Evolutionary conservation across 768 basidiomycete genomes (phyloP), one percentile per base, ranked within the genome.

Genomic region (Baorangia bicolor): DNA sequence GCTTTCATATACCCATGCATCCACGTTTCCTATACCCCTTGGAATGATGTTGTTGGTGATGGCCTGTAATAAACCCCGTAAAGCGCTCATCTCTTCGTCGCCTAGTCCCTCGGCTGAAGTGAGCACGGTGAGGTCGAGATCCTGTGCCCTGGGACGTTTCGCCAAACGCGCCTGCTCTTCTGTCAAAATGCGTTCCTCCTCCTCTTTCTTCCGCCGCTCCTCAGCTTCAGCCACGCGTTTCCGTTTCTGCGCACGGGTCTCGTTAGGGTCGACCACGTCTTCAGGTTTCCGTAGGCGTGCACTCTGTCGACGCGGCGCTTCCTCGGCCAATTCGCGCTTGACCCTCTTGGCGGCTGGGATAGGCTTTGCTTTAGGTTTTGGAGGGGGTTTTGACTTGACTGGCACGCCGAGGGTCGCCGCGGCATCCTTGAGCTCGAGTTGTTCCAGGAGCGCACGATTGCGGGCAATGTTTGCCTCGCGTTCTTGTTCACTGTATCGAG

Each of bases 391-490:
- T 56, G 59, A 72, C 54, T 69, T 82, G 18, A 58, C 72, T 11
- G 77, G 67, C 11, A 83, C 64, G 20, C 78, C 77, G 9, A 89
- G 74, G 16, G 74, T 69, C 6, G 75, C 71, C 35, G 78, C 78
- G 2, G 82, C 83, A 60, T 81, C 81, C 62, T 82, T 80, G 31
- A 90, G 76, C 18, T 88, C 83, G 18, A 93, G 80, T 64, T 90
- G 73, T 59, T 88, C 84, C 35, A 94, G 77, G 10, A 92, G 75
- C 4, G 83, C 86, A 40, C 82, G 85, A 67, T 94, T 94, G 48
- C 88, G 81, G 13, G 88, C 90, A 42, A 93, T 91, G 63, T 91
- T 93, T 10, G 84, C 86, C 67, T 89, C 85, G 20, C 91, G 85
- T 61, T 91, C 87, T 21, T 80, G 73, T 72, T 92, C 91, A 40